These are phyloP conservation scores for apple (Malus domestica) DNA, from an alignment of 306 rosid species.

Conservation along the genomic window DNA sequence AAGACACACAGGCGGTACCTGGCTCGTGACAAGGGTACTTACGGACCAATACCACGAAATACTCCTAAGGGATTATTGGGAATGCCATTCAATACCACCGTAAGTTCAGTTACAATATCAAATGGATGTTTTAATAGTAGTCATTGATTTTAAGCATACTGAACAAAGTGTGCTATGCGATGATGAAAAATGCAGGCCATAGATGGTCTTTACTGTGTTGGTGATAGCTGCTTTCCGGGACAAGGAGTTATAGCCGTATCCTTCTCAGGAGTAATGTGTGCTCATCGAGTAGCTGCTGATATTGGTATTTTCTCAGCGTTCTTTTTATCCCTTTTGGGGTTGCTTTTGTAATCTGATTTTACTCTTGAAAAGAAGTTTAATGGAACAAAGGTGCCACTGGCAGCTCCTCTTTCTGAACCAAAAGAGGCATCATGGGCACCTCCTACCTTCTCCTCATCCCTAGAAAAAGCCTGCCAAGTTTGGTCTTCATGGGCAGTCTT, in stretches of 20 bases:
- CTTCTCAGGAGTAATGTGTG: slow-evolving; percentile 95
- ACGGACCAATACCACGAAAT: slow-evolving; percentile 89
- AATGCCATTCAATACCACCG: slow-evolving; percentile 98
- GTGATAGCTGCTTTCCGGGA: slow-evolving; percentile 99
- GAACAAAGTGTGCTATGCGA: neutral
- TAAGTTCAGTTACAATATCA: slow-evolving; percentile 29
- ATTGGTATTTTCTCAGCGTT: slow-evolving; percentile 39
- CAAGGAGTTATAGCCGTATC: slow-evolving; percentile 97
- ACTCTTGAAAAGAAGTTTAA: neutral
- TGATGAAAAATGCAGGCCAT: slow-evolving; percentile 54
- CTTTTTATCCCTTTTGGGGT: neutral
- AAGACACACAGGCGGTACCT: slow-evolving; percentile 84
- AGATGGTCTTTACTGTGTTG: slow-evolving; percentile 90
- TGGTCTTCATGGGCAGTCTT: neutral
- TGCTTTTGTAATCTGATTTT: neutral
- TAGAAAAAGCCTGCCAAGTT: neutral
- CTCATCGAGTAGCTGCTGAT: slow-evolving; percentile 96
- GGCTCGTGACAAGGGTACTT: slow-evolving; percentile 84
- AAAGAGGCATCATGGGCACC: neutral
- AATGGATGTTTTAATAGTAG: slow-evolving; percentile 10
- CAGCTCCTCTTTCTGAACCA: neutral
- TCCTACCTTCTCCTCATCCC: neutral
- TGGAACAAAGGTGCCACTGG: neutral
- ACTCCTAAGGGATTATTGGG: slow-evolving; percentile 83
- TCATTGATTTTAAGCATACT: slow-evolving; percentile 10